A percentile compares a stretch with the other conserved stretches of the same genome.
phyloP scores from a whole-genome alignment of 208 protist species.

The Trichomonas vaginalis region DNA sequence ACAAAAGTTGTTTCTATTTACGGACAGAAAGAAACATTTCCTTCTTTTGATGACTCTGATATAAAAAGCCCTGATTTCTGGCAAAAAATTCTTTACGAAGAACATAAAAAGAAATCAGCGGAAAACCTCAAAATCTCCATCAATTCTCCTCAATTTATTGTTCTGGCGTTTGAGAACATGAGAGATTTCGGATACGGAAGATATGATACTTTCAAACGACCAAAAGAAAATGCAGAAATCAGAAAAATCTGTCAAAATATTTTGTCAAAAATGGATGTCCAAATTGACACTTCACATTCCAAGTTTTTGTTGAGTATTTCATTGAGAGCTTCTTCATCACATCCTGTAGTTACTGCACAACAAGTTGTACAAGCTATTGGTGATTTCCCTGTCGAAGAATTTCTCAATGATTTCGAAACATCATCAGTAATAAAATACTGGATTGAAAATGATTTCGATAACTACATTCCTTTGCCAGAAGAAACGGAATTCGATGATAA shows the following conservation, averaged over 20 bases:
- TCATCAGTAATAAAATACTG: not conserved
- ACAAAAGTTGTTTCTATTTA: not conserved
- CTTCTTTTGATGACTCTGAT: not conserved
- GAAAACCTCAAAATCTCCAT: not conserved
- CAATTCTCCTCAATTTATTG: not conserved
- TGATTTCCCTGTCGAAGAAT: not conserved
- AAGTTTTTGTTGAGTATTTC: not conserved
- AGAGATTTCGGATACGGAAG: not conserved
- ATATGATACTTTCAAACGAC: not conserved
- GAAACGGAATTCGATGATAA: not conserved
- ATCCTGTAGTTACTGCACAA: not conserved
- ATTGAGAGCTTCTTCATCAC: not conserved
- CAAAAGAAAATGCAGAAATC: not conserved
- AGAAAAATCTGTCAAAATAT: not conserved
- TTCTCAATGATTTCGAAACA: not conserved
- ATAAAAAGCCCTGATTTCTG: not conserved
- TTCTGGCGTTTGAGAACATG: not conserved
- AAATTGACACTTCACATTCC: not conserved
- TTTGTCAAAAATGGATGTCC: not conserved
- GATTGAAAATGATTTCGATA: not conserved
- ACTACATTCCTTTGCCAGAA: not conserved
- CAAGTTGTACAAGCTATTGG: not conserved
- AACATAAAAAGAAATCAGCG: not conserved
- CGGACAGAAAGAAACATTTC: not conserved
- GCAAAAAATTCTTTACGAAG: not conserved